Conservation (phyloP, 108 stramenopile species). For the Hondaea fermentalgiana region DNA sequence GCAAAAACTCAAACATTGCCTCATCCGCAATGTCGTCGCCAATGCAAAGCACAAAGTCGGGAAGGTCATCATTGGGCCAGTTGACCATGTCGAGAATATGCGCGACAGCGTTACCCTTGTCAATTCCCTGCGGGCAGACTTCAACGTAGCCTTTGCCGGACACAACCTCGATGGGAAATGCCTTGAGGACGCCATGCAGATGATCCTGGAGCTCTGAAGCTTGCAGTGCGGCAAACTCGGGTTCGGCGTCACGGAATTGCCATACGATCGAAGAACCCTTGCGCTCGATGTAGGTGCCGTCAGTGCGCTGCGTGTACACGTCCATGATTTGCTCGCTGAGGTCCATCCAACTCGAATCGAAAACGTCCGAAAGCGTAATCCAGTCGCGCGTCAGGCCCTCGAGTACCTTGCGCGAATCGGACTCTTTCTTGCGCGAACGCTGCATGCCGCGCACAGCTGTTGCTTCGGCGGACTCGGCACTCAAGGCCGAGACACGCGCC, state of each 20-base stretch:
- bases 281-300: constrained; percentile 59
- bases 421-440: not conserved
- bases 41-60: constrained; percentile 5
- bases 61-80: not conserved
- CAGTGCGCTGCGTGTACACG: constrained; percentile 50
- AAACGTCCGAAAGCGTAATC: not conserved
- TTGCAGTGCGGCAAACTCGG: constrained; percentile 59
- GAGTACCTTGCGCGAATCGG: not conserved
- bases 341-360: constrained; percentile 44
- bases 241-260: constrained; percentile 63
- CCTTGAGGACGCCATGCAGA: constrained; percentile 70
- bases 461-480: too few relatives aligned
- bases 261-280: constrained; percentile 55
- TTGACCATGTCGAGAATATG: constrained; percentile 29
- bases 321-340: constrained; percentile 47
- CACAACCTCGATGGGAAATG: constrained; percentile 83
- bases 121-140: constrained; percentile 54
- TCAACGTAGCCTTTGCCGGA: constrained; percentile 56
- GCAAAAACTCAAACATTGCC: constrained; percentile 42
- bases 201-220: constrained; percentile 96
- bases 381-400: not conserved
- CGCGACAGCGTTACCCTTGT: constrained; percentile 49
- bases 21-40: constrained; percentile 59
- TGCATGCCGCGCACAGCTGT: too few relatives aligned
- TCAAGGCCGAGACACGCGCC: not conserved